Percentiles rank a stretch among this genome's conserved stretches.
phyloP scores from a whole-genome alignment of 2,329 filamentous ascomycete species.

The Colletotrichum sansevieriae region DNA sequence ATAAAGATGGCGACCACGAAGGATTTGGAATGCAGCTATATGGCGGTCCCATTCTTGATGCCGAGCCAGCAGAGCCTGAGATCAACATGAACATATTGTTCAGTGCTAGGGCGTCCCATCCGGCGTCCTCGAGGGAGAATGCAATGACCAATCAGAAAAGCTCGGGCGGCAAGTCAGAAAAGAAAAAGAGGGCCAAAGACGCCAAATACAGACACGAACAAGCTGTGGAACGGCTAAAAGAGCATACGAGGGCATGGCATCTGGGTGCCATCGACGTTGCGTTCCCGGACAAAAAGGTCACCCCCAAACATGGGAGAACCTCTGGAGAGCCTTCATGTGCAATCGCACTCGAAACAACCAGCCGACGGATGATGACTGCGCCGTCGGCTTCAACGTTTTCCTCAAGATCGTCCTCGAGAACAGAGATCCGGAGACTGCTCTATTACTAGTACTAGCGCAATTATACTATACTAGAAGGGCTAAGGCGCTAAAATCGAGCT shows the following conservation, averaged over 20 bases:
- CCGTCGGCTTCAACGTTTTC: slow-evolving; percentile 12
- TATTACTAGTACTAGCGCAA: too few species aligned
- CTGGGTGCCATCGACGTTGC: slow-evolving; percentile 11
- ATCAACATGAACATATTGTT: too few species aligned
- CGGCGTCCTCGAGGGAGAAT: too few species aligned
- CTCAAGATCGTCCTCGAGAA: neutral
- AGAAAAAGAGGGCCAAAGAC: neutral
- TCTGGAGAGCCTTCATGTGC: slow-evolving; percentile 34
- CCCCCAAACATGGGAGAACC: slow-evolving; percentile 16
- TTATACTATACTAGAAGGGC: too few species aligned
- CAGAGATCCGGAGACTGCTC: neutral
- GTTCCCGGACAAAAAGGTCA: slow-evolving; percentile 23
- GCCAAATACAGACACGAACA: neutral
- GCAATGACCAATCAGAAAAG: too few species aligned
- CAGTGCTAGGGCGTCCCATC: too few species aligned
- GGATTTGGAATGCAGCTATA: neutral
- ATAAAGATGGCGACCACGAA: neutral
- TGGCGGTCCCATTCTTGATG: neutral
- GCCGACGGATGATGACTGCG: neutral
- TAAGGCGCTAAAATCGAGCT: too few species aligned
- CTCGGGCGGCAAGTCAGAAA: neutral
- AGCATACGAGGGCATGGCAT: slow-evolving; percentile 1
- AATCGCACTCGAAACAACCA: slow-evolving; percentile 25
- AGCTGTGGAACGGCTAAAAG: neutral
- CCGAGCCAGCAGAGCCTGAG: neutral